These are phyloP conservation scores for Rhodofomes roseus DNA, from an alignment of 1,284 basidiomycete genomes.

Conservation along the genomic window DNA sequence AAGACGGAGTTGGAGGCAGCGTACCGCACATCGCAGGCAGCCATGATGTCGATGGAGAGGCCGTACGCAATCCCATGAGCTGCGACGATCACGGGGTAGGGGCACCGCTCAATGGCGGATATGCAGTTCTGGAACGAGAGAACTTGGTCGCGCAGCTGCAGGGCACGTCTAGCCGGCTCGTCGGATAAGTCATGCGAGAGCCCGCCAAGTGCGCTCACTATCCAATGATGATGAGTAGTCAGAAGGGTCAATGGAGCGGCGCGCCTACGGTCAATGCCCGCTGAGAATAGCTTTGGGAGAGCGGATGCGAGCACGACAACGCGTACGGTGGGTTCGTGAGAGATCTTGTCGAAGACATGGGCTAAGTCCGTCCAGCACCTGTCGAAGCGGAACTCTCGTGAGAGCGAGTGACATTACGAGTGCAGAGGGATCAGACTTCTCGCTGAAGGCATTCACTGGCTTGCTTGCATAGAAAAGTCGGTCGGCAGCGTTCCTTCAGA, in stretches of 20 bases:
- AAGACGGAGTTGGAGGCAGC: slow-evolving; percentile 63
- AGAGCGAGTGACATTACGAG: neutral
- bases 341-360: slow-evolving; percentile 55
- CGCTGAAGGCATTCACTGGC: slow-evolving; percentile 76
- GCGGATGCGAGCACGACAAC: slow-evolving; percentile 71
- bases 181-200: slow-evolving; percentile 19
- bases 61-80: slow-evolving; percentile 78
- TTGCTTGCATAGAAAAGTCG: slow-evolving; percentile 34
- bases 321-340: slow-evolving; percentile 54
- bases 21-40: slow-evolving; percentile 81
- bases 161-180: slow-evolving; percentile 55
- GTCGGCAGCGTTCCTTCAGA: neutral
- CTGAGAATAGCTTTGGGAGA: slow-evolving; percentile 72
- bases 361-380: slow-evolving; percentile 77
- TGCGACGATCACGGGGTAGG: slow-evolving; percentile 84
- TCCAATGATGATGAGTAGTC: neutral
- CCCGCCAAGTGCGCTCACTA: slow-evolving; percentile 30
- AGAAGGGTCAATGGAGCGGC: slow-evolving; percentile 3
- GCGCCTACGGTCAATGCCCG: slow-evolving; percentile 76
- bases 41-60: slow-evolving; percentile 74
- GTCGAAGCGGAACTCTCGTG: neutral
- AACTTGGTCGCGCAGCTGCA: slow-evolving; percentile 47
- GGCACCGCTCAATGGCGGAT: slow-evolving; percentile 63
- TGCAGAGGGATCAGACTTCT: slow-evolving; percentile 38
- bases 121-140: slow-evolving; percentile 76